Percentiles rank a stretch among this genome's conserved stretches.
These are phyloP conservation scores for Vaccinium vitisidaea DNA, from an alignment of 148 eudicot species.

Conservation along the genomic window DNA sequence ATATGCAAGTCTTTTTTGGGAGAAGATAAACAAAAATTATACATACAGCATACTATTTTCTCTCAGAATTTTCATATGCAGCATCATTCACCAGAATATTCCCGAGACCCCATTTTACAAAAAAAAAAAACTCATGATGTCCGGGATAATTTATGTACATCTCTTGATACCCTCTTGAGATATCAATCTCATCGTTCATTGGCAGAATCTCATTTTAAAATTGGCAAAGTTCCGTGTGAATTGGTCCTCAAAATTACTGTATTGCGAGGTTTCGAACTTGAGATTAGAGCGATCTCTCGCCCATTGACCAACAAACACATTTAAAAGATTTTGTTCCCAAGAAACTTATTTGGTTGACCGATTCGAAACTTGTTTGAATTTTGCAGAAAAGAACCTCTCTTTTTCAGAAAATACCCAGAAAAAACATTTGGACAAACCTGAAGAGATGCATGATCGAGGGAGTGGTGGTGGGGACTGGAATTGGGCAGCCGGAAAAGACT, in stretches of 20 bases:
- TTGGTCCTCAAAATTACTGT: too few species aligned
- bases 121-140: too few species aligned
- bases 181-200: too few species aligned
- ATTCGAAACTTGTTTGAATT: background rate
- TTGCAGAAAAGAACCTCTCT: background rate
- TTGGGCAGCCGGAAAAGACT: slow-evolving; percentile 28
- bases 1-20: background rate
- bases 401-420: background rate
- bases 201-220: too few species aligned
- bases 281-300: too few species aligned
- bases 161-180: too few species aligned
- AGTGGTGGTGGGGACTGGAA: slow-evolving; percentile 8
- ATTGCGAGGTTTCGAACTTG: too few species aligned
- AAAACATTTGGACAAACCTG: slow-evolving; percentile 32
- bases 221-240: too few species aligned
- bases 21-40: background rate
- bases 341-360: background rate
- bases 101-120: background rate
- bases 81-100: background rate
- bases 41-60: background rate
- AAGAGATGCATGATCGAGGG: slow-evolving; percentile 72
- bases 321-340: too few species aligned
- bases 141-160: too few species aligned
- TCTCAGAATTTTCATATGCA: background rate
- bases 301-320: too few species aligned